Evolutionary conservation across 2,329 filamentous ascomycete species (phyloP).

Genomic region (Seiridium cupressi): DNA sequence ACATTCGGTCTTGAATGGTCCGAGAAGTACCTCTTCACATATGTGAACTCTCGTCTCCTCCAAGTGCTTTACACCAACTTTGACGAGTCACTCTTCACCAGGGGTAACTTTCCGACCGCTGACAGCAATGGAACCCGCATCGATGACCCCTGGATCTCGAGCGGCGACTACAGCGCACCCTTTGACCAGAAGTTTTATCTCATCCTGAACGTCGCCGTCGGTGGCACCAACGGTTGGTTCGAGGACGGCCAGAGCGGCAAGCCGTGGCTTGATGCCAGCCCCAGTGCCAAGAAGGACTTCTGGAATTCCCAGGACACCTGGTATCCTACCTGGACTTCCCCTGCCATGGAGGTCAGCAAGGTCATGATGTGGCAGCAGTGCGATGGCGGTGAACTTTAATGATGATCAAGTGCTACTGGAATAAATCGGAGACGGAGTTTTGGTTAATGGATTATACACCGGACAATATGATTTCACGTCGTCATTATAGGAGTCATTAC

Average conservation of each 20-base stretch:
- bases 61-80: constrained; percentile 82
- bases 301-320: constrained; percentile 67
- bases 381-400: constrained; percentile 54
- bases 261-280: constrained; percentile 73
- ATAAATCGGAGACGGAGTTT: background rate
- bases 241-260: constrained; percentile 69
- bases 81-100: constrained; percentile 63
- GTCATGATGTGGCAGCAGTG: constrained; percentile 73
- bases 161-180: constrained; percentile 61
- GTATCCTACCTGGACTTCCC: constrained; percentile 69
- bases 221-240: constrained; percentile 82
- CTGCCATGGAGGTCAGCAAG: constrained; percentile 66
- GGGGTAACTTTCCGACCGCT: constrained; percentile 64
- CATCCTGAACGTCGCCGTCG: constrained; percentile 73
- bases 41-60: constrained; percentile 75
- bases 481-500: background rate
- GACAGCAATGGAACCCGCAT: constrained; percentile 66
- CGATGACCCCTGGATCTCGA: constrained; percentile 61
- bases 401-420: constrained; percentile 20
- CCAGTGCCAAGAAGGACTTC: constrained; percentile 71
- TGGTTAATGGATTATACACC: background rate
- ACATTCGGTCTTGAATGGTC: constrained; percentile 84
- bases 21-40: constrained; percentile 85
- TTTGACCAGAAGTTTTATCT: constrained; percentile 78
- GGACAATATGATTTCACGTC: background rate